phyloP scores from a whole-genome alignment of 176 grass and related monocot species.

The Bolboschoenus planiculmis region DNA sequence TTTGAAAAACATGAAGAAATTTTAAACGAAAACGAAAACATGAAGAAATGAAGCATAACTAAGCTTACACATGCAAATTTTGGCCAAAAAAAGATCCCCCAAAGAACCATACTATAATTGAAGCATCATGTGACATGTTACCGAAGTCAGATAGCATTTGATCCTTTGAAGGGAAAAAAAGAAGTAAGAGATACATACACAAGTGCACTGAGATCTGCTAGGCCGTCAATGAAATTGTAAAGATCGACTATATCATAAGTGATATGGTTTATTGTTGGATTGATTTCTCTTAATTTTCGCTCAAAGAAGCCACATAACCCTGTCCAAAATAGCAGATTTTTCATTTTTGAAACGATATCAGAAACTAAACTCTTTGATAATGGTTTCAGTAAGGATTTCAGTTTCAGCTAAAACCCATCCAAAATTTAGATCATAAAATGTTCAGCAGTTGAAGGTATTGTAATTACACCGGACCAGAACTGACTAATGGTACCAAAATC shows the following conservation, averaged over 20 bases:
- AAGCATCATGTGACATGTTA: not conserved
- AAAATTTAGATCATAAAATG: not conserved
- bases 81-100: not conserved
- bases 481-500: not conserved
- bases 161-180: not conserved
- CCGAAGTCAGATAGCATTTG: not conserved
- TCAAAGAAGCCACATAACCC: conserved; percentile 80
- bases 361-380: not conserved
- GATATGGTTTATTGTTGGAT: conserved; percentile 77
- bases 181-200: conserved; percentile 50
- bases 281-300: conserved; percentile 86
- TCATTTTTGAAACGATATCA: not conserved
- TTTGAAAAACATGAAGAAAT: not conserved
- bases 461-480: not conserved
- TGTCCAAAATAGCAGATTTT: conserved; percentile 21
- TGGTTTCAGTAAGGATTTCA: not conserved
- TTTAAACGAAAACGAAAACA: not conserved
- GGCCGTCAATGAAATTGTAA: conserved; percentile 93
- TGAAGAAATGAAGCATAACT: not conserved
- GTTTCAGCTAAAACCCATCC: not conserved
- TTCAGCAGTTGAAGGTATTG: not conserved
- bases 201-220: conserved; percentile 77
- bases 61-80: conserved; percentile 12
- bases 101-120: not conserved
- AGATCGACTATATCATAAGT: conserved; percentile 82